Percentiles rank a stretch among this genome's conserved stretches.
Conservation (phyloP, 257 asterid genomes). For the Catharanthus roseus region DNA sequence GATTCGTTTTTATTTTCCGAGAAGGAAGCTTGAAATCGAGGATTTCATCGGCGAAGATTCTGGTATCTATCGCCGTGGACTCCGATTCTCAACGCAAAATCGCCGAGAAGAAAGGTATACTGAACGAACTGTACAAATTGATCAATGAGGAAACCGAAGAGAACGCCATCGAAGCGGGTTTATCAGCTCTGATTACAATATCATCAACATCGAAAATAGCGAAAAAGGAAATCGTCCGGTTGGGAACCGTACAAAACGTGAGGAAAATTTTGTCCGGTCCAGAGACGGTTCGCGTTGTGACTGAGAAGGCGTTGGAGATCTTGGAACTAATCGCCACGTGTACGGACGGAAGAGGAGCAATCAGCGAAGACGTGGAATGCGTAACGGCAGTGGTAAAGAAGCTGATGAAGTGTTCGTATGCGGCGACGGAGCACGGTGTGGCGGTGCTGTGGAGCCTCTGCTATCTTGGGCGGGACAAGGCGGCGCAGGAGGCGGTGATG, state of each 20-base stretch:
- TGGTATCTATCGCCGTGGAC: slow-evolving; percentile 45
- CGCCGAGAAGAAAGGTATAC: slow-evolving; percentile 41
- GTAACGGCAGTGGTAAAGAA: slow-evolving; percentile 54
- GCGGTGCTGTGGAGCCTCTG: slow-evolving; percentile 88
- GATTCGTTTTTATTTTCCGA: slow-evolving; percentile 35
- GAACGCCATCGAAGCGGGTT: slow-evolving; percentile 39
- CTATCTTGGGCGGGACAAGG: slow-evolving; percentile 49
- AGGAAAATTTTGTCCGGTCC: slow-evolving; percentile 42
- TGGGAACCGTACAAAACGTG: slow-evolving; percentile 47
- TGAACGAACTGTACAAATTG: slow-evolving; percentile 43
- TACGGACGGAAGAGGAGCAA: slow-evolving; percentile 72
- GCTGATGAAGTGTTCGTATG: slow-evolving; percentile 67
- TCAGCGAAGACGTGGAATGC: slow-evolving; percentile 50
- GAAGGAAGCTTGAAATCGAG: slow-evolving; percentile 51
- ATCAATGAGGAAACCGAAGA: slow-evolving; percentile 24
- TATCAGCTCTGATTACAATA: slow-evolving; percentile 49
- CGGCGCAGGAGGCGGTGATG: slow-evolving; percentile 49
- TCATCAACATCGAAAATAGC: slow-evolving; percentile 51
- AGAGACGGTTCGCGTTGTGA: slow-evolving; percentile 28
- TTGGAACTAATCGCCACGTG: slow-evolving; percentile 60
- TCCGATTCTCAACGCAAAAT: slow-evolving; percentile 52
- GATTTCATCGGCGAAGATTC: slow-evolving; percentile 48
- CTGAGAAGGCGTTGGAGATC: slow-evolving; percentile 43
- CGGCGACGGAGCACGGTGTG: slow-evolving; percentile 77
- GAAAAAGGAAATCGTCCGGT: slow-evolving; percentile 64